These are phyloP conservation scores for Rhynchosporium agropyri DNA, from an alignment of 2,329 filamentous ascomycete genomes.

Conservation along the genomic window DNA sequence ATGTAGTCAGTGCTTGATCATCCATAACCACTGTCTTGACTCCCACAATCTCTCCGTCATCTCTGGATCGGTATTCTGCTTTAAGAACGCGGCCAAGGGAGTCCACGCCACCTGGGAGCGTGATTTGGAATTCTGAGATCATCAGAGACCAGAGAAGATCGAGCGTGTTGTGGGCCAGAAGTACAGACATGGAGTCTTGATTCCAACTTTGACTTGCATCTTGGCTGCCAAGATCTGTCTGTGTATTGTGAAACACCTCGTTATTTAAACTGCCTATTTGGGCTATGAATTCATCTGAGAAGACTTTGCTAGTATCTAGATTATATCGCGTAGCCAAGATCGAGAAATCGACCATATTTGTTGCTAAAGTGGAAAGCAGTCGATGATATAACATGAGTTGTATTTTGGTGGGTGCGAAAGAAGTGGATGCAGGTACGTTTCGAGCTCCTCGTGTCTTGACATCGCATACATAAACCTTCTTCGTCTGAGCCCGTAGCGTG, in stretches of 20 bases:
- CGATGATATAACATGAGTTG: slow-evolving; percentile 90
- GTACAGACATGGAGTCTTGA: slow-evolving; percentile 44
- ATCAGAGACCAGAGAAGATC: slow-evolving; percentile 63
- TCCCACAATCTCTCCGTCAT: slow-evolving; percentile 56
- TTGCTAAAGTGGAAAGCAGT: slow-evolving; percentile 76
- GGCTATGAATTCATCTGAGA: slow-evolving; percentile 79
- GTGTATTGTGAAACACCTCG: slow-evolving; percentile 59
- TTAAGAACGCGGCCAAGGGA: slow-evolving; percentile 60
- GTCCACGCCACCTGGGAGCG: slow-evolving; percentile 52
- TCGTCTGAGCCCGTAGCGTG: slow-evolving; percentile 21
- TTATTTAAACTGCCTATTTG: slow-evolving; percentile 72
- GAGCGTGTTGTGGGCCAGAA: slow-evolving; percentile 62
- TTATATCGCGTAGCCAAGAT: slow-evolving; percentile 72
- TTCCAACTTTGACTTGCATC: slow-evolving; percentile 37
- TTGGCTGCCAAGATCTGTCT: slow-evolving; percentile 36
- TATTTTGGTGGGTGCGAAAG: slow-evolving; percentile 75
- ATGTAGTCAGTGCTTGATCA: slow-evolving; percentile 60
- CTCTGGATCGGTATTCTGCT: slow-evolving; percentile 55
- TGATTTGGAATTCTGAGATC: slow-evolving; percentile 57
- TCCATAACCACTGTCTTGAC: slow-evolving; percentile 69
- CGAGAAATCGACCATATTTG: slow-evolving; percentile 69
- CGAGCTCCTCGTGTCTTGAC: slow-evolving; percentile 78
- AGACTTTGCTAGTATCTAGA: slow-evolving; percentile 64
- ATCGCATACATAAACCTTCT: slow-evolving; percentile 75
- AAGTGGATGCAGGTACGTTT: slow-evolving; percentile 62